Evolutionary conservation across 768 basidiomycete genomes (phyloP), one percentile per base, ranked within the genome.

Genomic region (Rhodotorula graminis): DNA sequence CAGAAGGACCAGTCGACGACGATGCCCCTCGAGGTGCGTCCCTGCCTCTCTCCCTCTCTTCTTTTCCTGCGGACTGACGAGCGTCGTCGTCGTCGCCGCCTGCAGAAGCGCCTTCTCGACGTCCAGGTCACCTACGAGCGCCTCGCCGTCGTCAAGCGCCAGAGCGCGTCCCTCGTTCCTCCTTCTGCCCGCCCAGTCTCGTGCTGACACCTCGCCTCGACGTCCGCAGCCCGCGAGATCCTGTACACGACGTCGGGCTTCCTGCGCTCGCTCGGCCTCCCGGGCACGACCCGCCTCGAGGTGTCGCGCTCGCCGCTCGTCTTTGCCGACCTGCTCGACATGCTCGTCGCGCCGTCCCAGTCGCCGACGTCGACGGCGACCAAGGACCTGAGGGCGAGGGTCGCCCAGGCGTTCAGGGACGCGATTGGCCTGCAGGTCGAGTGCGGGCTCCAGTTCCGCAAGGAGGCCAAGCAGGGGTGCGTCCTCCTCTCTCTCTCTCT

Each of bases 211-310:
- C 47, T 31, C 27, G n/a, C 9, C 4, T 33, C 12, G 27, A 2
- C 47, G 9, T 0, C 3, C n/a, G 16, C 33, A 70, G 61, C 23
- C 42, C 64, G 61, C 47, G 56, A 69, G 55, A 68, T 71, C 67
- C 47, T 75, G 21, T 71, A 65, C 67, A 57, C 55, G 18, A 68
- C 70, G 5, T 19, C 53, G 23, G 59, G 64, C 25, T 71, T 75
- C 67, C 55, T 75, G 0, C 64, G 69, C n/a, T 44, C 33, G 57
- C 7, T 63, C 40, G 73, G 61, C 6, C 50, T 74, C 3, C 65
- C 69, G 7, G 61, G 66, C 33, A 61, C 69, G 16, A 64, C 69
- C 14, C 42, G n/a, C n/a, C 27, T 18, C 33, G 70, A 75, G 16
- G 21, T 71, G 29, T 40, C 52, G 29, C n/a, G 6, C 23, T 68